Base-by-base conservation (phyloP, 441 rosid genomes). In the Hypseocharis bilobata region DNA sequence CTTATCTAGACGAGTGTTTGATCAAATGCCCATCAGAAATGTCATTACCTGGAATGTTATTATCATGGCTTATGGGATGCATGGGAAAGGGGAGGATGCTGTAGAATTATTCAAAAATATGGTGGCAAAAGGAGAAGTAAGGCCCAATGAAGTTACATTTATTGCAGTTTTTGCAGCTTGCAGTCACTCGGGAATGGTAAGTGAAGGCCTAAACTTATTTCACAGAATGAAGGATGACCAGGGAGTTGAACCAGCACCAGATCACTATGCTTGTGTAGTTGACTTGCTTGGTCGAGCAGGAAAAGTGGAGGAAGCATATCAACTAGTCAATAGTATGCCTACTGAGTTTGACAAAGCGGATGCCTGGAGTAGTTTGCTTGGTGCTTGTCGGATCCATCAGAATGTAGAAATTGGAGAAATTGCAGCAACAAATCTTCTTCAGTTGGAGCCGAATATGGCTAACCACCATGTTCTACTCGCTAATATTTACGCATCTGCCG, bases 341-440 rank as follows among this genome's bases (percentile, higher is more conserved):
- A 65, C 72, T 60, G 78, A 68, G 62, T 68, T 79, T 57, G 83
- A 83, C 74, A 90, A 80, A 72, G 65, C 78, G 14, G 85, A 79
- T 67, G 88, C 92, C 13, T 90, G 92, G 98, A 86, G 96, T 78
- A 86, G 92, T 68, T 80, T 92, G 84, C 88, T 92, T 7, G 96
- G 94, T 38, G 89, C 92, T 58, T 84, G 91, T 70, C 73, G 92
- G 49, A 69, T 81, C 45, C 85, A 88, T 77, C 82, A 73, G 36
- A 85, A 89, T 47, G 79, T 88, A 29, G 85, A 87, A 73, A 80
- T 89, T 14, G 96, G 93, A 69, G 96, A 92, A 82, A 76, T 78
- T 2, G 86, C 84, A 17, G 96, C 93, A 28, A 69, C 27, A 40
- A 84, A 84, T 72, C 89, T 92, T 67, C 68, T 92, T 27, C 72